Conservation (phyloP, 306 rosid species). For the Glycyrrhiza uralensis region DNA sequence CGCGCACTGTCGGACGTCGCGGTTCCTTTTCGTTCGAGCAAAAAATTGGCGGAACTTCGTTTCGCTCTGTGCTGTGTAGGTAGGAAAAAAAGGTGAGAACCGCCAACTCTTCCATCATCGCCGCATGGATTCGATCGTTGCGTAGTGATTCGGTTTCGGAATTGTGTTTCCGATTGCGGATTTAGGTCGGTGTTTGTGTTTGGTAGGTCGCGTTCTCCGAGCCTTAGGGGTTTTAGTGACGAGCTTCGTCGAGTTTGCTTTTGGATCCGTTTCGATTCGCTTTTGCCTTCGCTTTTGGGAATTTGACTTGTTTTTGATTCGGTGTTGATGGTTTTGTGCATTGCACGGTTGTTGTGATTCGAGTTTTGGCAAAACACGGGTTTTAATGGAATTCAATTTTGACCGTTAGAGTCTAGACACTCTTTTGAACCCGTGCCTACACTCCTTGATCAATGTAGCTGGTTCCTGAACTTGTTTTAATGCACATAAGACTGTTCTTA, state of each 20-base stretch:
- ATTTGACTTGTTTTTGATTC: constrained; percentile 26
- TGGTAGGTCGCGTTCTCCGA: constrained; percentile 36
- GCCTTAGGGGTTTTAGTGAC: constrained; percentile 62
- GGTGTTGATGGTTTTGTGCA: constrained; percentile 28
- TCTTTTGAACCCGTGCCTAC: constrained; percentile 23
- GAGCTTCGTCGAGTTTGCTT: constrained; percentile 40
- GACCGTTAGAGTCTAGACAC: constrained; percentile 38
- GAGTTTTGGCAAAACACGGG: constrained; percentile 22
- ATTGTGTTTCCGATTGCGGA: constrained; percentile 46
- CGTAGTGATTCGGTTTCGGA: constrained; percentile 32
- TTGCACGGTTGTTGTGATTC: constrained; percentile 27
- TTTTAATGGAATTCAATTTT: constrained; percentile 27
- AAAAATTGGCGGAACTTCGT: constrained; percentile 27
- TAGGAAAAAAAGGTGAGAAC: constrained; percentile 60
- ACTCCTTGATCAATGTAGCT: constrained; percentile 18
- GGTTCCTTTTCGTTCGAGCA: constrained; percentile 26
- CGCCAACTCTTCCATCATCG: constrained; percentile 34
- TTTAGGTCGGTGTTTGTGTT: constrained; percentile 37
- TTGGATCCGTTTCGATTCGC: constrained; percentile 62
- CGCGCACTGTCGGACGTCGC: constrained; percentile 29
- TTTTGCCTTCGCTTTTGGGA: constrained; percentile 27
- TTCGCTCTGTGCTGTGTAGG: constrained; percentile 18
- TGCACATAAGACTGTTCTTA: not conserved
- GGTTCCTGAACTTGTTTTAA: not conserved
- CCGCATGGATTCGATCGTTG: constrained; percentile 44